Conservation (phyloP, 1,139 yeast species). For the Eremothecium gossypii region DNA sequence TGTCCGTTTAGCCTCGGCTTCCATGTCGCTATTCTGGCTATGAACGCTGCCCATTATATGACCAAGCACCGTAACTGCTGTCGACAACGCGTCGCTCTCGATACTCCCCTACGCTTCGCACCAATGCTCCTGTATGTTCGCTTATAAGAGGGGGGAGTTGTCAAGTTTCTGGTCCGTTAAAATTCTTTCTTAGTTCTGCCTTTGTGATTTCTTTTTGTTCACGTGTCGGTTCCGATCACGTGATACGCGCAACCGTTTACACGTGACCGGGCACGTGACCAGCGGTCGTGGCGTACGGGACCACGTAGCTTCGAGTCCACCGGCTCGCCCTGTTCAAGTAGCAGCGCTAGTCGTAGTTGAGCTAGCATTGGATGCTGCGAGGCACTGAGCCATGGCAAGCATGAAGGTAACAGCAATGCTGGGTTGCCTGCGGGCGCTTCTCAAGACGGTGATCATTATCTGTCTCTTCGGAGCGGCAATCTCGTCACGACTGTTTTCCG, state of each 20-base stretch:
- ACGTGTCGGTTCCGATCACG: neutral
- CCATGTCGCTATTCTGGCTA: slow-evolving; percentile 19
- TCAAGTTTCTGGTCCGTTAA: neutral
- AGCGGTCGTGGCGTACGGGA: no score
- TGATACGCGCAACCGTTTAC: neutral
- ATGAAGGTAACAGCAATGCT: no score
- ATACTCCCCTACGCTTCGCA: neutral
- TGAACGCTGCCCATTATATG: slow-evolving; percentile 37
- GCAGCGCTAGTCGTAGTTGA: no score
- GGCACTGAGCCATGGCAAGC: no score
- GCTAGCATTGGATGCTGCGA: no score
- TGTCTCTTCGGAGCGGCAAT: slow-evolving; percentile 84
- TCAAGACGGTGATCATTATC: slow-evolving; percentile 52
- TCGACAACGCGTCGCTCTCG: slow-evolving; percentile 34
- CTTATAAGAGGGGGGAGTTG: neutral
- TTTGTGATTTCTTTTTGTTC: neutral
- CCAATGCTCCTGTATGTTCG: slow-evolving; percentile 1
- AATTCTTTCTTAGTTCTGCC: neutral
- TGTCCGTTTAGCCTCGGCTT: slow-evolving; percentile 12
- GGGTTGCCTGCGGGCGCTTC: neutral
- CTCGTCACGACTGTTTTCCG: slow-evolving; percentile 75
- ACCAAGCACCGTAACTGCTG: slow-evolving; percentile 70
- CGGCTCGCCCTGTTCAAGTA: no score
- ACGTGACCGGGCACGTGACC: neutral
- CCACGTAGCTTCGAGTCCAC: no score